Conservation (phyloP, 768 basidiomycete genomes). For the Leccinellum luteum region DNA sequence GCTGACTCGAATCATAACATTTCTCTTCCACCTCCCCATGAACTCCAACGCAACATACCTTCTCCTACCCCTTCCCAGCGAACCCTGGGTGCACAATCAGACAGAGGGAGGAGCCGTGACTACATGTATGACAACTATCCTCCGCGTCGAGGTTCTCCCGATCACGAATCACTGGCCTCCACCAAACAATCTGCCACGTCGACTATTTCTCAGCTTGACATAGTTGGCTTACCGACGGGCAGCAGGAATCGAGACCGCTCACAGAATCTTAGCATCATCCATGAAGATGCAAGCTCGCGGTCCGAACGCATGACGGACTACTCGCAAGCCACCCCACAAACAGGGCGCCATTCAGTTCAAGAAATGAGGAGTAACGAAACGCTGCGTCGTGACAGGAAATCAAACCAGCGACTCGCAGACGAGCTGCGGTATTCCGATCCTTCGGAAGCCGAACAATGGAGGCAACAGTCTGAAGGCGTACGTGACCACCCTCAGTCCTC, state of each 20-base stretch:
- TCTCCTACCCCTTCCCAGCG: slow-evolving; percentile 30
- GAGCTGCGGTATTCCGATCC: slow-evolving; percentile 36
- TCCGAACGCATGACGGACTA: slow-evolving; percentile 25
- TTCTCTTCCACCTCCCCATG: slow-evolving; percentile 51
- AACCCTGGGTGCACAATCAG: slow-evolving; percentile 16
- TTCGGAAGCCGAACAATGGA: slow-evolving; percentile 30
- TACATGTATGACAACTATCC: slow-evolving; percentile 23
- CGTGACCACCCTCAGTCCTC: background rate
- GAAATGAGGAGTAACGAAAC: slow-evolving; percentile 20
- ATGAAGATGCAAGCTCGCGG: slow-evolving; percentile 29
- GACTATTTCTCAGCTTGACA: slow-evolving; percentile 33
- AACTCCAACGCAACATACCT: slow-evolving; percentile 32
- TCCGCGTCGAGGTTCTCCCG: slow-evolving; percentile 27
- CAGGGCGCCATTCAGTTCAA: slow-evolving; percentile 10
- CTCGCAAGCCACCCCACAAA: slow-evolving; percentile 22
- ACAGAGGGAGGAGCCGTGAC: slow-evolving; percentile 22
- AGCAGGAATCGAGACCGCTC: slow-evolving; percentile 21
- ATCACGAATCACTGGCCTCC: slow-evolving; percentile 27
- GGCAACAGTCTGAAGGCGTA: slow-evolving; percentile 23
- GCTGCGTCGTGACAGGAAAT: slow-evolving; percentile 11
- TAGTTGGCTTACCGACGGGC: slow-evolving; percentile 25
- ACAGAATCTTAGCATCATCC: slow-evolving; percentile 30
- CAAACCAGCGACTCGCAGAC: slow-evolving; percentile 33
- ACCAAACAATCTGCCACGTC: slow-evolving; percentile 28
- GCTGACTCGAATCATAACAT: slow-evolving; percentile 39